A percentile compares a stretch with the other conserved stretches of the same genome.
phyloP scores from a whole-genome alignment of 495 filamentous ascomycete genomes.

The Podospora pseudoanserina region DNA sequence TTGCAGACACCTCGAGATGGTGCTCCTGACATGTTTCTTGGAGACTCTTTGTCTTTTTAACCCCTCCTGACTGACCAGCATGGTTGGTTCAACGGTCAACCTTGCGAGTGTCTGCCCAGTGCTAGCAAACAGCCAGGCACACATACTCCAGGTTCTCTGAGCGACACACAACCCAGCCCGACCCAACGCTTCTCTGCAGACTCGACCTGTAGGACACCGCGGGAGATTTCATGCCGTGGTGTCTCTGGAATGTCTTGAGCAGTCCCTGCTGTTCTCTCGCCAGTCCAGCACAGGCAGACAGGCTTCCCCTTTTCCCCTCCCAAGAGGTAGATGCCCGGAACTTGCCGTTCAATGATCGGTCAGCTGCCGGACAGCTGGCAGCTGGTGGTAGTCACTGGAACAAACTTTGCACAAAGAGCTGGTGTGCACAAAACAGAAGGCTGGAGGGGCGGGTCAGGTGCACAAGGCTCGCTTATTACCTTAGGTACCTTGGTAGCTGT shows the following conservation, averaged over 20 bases:
- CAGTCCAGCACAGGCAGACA: neutral
- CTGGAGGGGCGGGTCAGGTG: neutral
- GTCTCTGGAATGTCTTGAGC: neutral
- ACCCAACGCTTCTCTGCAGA: neutral
- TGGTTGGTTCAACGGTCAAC: conserved; percentile 13
- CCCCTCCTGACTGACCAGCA: conserved; percentile 15
- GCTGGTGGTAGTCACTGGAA: too few species aligned
- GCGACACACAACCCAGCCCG: neutral
- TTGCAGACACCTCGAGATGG: conserved; percentile 16
- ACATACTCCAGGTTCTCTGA: conserved; percentile 11
- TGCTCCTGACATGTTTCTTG: conserved; percentile 11
- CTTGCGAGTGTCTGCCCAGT: conserved; percentile 9
- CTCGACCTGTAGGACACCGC: neutral
- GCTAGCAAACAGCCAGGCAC: conserved; percentile 6
- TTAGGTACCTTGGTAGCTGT: conserved; percentile 13
- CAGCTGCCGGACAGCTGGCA: neutral
- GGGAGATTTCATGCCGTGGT: neutral
- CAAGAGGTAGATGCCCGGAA: neutral
- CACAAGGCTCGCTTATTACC: conserved; percentile 7
- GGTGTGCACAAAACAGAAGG: conserved; percentile 2
- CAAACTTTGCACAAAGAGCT: neutral
- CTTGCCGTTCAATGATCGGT: neutral
- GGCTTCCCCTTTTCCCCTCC: neutral
- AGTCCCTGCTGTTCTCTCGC: neutral
- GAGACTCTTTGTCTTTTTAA: conserved; percentile 11